Conservation (phyloP, 2,329 filamentous ascomycete species). For the Ampelomyces quisqualis region DNA sequence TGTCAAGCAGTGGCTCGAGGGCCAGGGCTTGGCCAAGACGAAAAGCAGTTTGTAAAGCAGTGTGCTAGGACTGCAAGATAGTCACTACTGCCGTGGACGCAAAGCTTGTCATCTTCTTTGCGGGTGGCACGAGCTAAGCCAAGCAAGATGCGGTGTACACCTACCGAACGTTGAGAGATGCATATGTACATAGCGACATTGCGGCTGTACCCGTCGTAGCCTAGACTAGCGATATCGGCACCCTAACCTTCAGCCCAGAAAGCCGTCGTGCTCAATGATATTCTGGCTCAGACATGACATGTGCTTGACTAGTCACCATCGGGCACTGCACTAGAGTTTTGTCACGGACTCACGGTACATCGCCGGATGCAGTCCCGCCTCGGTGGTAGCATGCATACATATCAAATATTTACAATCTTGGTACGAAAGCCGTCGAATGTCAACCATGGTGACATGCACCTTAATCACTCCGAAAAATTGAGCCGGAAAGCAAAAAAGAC, state of each 20-base stretch:
- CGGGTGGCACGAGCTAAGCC: background rate
- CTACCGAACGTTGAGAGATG: slow-evolving; percentile 1
- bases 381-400: background rate
- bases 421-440: background rate
- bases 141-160: slow-evolving; percentile 2
- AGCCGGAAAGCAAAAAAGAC: background rate
- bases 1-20: slow-evolving; percentile 67
- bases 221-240: slow-evolving; percentile 5
- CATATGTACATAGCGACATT: slow-evolving; percentile 2
- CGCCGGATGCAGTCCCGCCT: slow-evolving; percentile 2
- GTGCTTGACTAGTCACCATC: background rate
- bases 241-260: background rate
- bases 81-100: background rate
- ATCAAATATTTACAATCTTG: slow-evolving; percentile 1
- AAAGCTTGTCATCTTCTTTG: background rate
- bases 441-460: slow-evolving; percentile 1
- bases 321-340: too few species aligned
- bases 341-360: too few species aligned
- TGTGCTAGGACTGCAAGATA: background rate
- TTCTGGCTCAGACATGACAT: too few species aligned
- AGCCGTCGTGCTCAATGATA: too few species aligned
- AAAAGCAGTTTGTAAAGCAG: slow-evolving; percentile 48
- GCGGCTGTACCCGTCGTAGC: slow-evolving; percentile 7
- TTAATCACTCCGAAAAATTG: slow-evolving; percentile 1
- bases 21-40: slow-evolving; percentile 50